Base-by-base conservation (phyloP, 805 yeast species). In the Blastobotrys terrestris region DNA sequence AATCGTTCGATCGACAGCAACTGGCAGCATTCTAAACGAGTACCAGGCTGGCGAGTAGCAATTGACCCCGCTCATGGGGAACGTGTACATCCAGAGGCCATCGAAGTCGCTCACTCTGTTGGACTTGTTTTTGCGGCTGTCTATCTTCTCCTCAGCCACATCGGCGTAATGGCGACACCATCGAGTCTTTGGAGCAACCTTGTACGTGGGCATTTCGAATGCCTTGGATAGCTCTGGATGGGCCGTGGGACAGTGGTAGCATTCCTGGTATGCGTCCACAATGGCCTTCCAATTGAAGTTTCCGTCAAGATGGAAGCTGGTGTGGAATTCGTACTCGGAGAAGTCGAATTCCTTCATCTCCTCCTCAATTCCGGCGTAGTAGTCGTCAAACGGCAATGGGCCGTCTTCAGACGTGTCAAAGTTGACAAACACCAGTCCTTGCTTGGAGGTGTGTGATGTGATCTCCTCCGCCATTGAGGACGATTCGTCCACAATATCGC, bases 41-140 rank as follows among this genome's bases (percentile, higher is more conserved):
- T 43, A 43, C 45, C 45, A 43, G 5, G 45, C 45, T 43, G 45
- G 45, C n/a, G 45, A 43, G 18, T 43, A 43, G 45, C 45, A 43
- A 19, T 43, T 43, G 45, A 43, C 45, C 26, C 45, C 45, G 26
- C 20, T 43, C 26, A 20, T 20, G n/a, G 45, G 45, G 21, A 43
- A 43, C 18, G 20, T 43, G 14, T 43, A 43, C 45, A 43, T 43
- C 45, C 45, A 43, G 7, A 43, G 45, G 11, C 45, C 45, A 16
- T 43, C 45, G 14, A 43, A 43, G 5, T 43, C 45, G 11, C 22
- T 20, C 16, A 43, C 20, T 26, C 35, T 5, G 35, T 26, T 26
- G 5, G 35, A 6, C 35, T 26, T 26, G 35, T 26, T 26, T 26
- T 26, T 26, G 35, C 35, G 35, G 8, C 8, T 26, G 35, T 26